Percentiles rank a stretch among this genome's conserved stretches.
Conservation (phyloP, 2,329 filamentous ascomycete species). For the Coniochaeta prunicola region DNA sequence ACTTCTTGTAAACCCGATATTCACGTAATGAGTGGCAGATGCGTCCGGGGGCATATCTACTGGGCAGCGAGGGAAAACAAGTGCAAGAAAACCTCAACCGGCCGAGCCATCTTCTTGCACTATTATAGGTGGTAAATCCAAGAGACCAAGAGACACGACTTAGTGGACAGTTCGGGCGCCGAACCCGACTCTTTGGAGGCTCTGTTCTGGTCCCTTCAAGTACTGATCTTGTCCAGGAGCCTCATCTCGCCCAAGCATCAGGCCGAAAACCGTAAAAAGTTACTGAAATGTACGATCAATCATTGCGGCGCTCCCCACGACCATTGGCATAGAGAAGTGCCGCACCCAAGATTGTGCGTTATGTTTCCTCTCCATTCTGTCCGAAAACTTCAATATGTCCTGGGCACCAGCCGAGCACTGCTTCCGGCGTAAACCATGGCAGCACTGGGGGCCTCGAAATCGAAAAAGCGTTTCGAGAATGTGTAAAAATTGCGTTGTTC, state of each 20-base stretch:
- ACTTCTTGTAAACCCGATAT: too few species aligned
- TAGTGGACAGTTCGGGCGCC: too few species aligned
- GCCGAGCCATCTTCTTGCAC: too few species aligned
- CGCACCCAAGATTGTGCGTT: slow-evolving; percentile 46
- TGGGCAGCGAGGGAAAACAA: too few species aligned
- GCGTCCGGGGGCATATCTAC: too few species aligned
- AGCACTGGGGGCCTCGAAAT: slow-evolving; percentile 30
- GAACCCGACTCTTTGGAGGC: too few species aligned
- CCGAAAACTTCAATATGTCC: slow-evolving; percentile 35
- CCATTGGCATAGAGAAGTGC: slow-evolving; percentile 31
- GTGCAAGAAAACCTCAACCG: too few species aligned
- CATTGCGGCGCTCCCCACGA: slow-evolving; percentile 41
- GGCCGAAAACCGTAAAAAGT: not conserved
- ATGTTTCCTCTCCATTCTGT: slow-evolving; percentile 39
- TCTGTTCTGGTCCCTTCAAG: too few species aligned
- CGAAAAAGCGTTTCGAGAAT: slow-evolving; percentile 36
- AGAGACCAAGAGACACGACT: too few species aligned
- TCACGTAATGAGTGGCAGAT: too few species aligned
- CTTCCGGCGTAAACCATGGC: slow-evolving; percentile 3
- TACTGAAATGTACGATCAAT: slow-evolving; percentile 36
- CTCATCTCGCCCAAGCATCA: not conserved
- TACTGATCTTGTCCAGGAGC: not conserved
- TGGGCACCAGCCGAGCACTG: slow-evolving; percentile 25
- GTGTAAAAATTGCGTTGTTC: slow-evolving; percentile 42
- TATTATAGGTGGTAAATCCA: too few species aligned